A percentile compares a stretch with the other conserved stretches of the same genome.
Conservation (phyloP, 2,329 filamentous ascomycete genomes). For the Botrytis elliptica region DNA sequence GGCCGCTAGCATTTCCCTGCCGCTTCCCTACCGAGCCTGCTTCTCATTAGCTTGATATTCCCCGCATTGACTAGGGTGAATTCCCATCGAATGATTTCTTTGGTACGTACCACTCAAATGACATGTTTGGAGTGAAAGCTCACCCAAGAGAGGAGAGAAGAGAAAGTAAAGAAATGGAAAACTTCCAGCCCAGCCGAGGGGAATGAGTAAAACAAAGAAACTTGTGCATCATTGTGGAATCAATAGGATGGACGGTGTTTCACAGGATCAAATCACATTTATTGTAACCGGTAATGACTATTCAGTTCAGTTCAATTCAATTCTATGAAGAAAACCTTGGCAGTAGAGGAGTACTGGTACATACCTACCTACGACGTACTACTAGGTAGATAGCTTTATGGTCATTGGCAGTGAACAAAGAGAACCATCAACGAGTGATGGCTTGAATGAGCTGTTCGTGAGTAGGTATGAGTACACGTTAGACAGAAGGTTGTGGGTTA, state of each 20-base stretch:
- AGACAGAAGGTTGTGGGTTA: background rate
- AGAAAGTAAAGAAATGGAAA: background rate
- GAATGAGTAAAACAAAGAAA: background rate
- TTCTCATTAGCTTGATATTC: background rate
- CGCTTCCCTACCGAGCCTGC: background rate
- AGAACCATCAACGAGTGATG: background rate
- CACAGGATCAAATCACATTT: too few species aligned
- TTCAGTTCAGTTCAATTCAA: background rate
- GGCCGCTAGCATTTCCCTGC: conserved; percentile 3
- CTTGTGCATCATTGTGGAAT: background rate
- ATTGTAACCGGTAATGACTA: background rate
- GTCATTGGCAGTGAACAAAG: background rate
- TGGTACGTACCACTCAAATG: background rate
- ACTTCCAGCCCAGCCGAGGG: background rate
- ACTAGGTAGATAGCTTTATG: background rate
- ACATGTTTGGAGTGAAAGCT: background rate
- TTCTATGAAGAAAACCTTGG: background rate
- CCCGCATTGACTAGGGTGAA: conserved; percentile 12
- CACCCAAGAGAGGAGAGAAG: background rate
- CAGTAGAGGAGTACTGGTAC: too few species aligned
- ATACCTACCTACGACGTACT: background rate
- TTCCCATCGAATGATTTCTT: conserved; percentile 9
- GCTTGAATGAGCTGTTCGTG: background rate
- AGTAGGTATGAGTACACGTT: background rate
- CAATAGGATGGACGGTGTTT: background rate